These are phyloP conservation scores for Candida glaebosa DNA, from an alignment of 805 yeast genomes.

Conservation along the genomic window DNA sequence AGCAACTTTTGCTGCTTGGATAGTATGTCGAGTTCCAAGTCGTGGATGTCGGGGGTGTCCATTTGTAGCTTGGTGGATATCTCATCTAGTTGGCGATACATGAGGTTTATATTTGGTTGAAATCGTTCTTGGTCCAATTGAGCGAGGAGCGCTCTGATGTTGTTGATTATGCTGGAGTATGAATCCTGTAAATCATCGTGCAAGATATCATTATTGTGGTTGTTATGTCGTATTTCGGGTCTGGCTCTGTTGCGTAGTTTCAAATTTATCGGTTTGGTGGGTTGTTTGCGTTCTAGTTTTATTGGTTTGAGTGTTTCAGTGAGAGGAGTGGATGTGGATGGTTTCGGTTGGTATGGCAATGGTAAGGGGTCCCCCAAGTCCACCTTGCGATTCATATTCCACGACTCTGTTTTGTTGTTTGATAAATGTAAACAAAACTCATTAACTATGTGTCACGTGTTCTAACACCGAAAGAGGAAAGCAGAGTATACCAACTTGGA, in stretches of 20 bases:
- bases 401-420: neutral
- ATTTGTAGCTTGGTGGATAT: neutral
- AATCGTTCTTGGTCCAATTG: neutral
- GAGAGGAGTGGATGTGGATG: slow-evolving; percentile 1
- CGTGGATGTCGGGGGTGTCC: neutral
- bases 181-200: neutral
- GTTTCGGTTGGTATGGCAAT: slow-evolving; percentile 24
- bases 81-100: neutral
- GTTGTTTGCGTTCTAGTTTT: slow-evolving; percentile 3
- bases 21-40: neutral
- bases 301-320: slow-evolving; percentile 2
- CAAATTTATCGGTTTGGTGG: neutral
- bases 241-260: neutral
- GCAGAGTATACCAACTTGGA: too few relatives aligned
- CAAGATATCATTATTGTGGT: neutral
- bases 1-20: neutral
- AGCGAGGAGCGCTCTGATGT: neutral
- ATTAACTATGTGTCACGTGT: slow-evolving; percentile 2
- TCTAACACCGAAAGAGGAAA: too few relatives aligned
- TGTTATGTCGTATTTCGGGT: slow-evolving; percentile 4
- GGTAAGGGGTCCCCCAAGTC: slow-evolving; percentile 36
- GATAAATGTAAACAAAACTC: slow-evolving; percentile 2
- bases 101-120: neutral
- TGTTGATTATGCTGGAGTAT: neutral
- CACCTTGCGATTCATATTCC: slow-evolving; percentile 4